phyloP scores from a whole-genome alignment of 257 asterid genomes.

The Cinchona pubescens region DNA sequence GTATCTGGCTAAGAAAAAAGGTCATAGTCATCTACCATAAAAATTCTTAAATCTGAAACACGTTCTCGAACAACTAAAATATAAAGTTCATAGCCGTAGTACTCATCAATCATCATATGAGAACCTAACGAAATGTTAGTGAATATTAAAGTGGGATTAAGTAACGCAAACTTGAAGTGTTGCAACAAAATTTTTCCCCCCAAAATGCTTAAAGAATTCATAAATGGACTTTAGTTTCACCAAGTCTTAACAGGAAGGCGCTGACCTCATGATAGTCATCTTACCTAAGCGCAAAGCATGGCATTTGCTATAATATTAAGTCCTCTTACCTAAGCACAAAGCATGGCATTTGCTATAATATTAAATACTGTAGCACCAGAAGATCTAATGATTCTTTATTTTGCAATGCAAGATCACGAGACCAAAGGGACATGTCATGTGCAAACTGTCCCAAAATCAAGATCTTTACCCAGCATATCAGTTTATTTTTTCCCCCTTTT shows the following conservation, averaged over 20 bases:
- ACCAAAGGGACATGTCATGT: neutral
- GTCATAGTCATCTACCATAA: no score
- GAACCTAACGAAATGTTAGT: neutral
- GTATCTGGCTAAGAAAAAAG: neutral
- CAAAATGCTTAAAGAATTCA: neutral
- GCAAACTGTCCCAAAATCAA: neutral
- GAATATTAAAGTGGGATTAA: neutral
- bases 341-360: no score
- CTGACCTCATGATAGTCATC: neutral
- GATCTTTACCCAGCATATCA: neutral
- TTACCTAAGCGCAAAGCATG: neutral
- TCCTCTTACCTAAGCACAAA: neutral
- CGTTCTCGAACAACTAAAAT: no score
- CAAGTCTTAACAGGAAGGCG: neutral
- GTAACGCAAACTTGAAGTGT: neutral
- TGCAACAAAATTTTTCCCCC: neutral
- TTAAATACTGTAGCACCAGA: neutral
- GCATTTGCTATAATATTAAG: no score
- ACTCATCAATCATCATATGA: neutral
- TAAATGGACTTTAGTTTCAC: neutral
- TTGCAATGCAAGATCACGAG: neutral
- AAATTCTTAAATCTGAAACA: no score
- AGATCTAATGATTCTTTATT: neutral
- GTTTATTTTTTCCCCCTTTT: no score
- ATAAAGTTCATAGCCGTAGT: neutral